Conservation (phyloP, 495 filamentous ascomycete species). For the Tetracladium marchalianum region DNA sequence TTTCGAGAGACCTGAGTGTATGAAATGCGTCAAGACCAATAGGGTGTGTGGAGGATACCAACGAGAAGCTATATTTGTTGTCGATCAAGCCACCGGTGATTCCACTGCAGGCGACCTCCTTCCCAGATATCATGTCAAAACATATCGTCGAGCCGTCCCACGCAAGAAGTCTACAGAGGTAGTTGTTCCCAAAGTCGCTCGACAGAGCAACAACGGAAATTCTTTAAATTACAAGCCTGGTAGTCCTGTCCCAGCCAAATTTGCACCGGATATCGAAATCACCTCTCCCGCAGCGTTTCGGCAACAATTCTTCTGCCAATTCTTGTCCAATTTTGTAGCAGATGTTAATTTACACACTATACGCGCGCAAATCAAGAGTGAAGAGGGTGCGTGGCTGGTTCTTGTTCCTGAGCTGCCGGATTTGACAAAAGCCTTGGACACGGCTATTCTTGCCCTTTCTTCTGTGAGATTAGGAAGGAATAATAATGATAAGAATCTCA, state of each 20-base stretch:
- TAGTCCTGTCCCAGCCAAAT: too few species aligned
- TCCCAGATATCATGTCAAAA: too few species aligned
- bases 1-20: conserved; percentile 26
- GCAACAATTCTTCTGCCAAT: conserved; percentile 9
- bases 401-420: conserved; percentile 16
- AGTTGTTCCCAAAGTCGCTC: too few species aligned
- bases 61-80: conserved; percentile 26
- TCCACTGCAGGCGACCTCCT: too few species aligned
- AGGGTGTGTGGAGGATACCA: conserved; percentile 29
- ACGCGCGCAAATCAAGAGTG: too few species aligned
- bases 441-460: conserved; percentile 19
- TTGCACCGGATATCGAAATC: too few species aligned
- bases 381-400: conserved; percentile 16
- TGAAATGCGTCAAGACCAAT: conserved; percentile 27
- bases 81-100: conserved; percentile 4
- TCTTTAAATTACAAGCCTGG: too few species aligned
- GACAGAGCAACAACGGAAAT: too few species aligned
- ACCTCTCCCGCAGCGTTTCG: conserved; percentile 1
- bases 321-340: conserved; percentile 1
- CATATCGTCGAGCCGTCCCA: too few species aligned
- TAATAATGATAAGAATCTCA: conserved; percentile 14
- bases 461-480: conserved; percentile 20
- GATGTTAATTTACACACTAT: too few species aligned
- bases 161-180: too few species aligned
- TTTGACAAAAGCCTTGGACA: conserved; percentile 20